phyloP scores from a whole-genome alignment of 1,284 basidiomycete genomes.

The Pholiota adiposa region DNA sequence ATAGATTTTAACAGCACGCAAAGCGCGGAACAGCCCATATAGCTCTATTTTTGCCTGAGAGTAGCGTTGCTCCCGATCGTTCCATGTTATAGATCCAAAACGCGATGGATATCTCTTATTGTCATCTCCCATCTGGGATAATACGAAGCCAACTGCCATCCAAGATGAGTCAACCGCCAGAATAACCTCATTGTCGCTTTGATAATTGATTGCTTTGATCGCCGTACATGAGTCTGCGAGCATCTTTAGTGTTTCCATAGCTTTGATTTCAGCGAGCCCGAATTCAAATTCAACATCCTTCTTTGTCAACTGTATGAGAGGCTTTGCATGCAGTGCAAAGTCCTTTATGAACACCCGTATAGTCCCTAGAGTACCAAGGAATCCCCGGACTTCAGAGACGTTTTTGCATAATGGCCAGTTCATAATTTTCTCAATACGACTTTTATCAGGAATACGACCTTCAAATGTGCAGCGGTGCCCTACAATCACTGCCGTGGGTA shows the following conservation, averaged over 20 bases:
- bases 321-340: constrained; percentile 23
- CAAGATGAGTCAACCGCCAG: constrained; percentile 37
- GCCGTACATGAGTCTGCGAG: constrained; percentile 29
- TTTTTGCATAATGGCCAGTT: constrained; percentile 10
- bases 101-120: constrained; percentile 23
- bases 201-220: constrained; percentile 35
- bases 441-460: constrained; percentile 15
- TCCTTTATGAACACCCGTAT: constrained; percentile 26
- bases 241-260: constrained; percentile 34
- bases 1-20: constrained; percentile 29
- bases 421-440: constrained; percentile 1
- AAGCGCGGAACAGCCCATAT: constrained; percentile 38
- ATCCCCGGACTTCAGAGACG: constrained; percentile 16
- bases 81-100: constrained; percentile 41
- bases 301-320: constrained; percentile 29
- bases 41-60: constrained; percentile 47
- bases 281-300: constrained; percentile 33
- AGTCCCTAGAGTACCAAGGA: constrained; percentile 21
- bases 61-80: constrained; percentile 38
- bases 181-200: constrained; percentile 26
- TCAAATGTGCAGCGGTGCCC: constrained; percentile 23
- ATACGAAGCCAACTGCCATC: constrained; percentile 35
- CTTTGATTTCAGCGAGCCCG: constrained; percentile 18
- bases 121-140: constrained; percentile 14
- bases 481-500: constrained; percentile 18